These are phyloP conservation scores for Cyberlindnera xishuangbannaensis DNA, from an alignment of 805 yeast species.

Conservation along the genomic window DNA sequence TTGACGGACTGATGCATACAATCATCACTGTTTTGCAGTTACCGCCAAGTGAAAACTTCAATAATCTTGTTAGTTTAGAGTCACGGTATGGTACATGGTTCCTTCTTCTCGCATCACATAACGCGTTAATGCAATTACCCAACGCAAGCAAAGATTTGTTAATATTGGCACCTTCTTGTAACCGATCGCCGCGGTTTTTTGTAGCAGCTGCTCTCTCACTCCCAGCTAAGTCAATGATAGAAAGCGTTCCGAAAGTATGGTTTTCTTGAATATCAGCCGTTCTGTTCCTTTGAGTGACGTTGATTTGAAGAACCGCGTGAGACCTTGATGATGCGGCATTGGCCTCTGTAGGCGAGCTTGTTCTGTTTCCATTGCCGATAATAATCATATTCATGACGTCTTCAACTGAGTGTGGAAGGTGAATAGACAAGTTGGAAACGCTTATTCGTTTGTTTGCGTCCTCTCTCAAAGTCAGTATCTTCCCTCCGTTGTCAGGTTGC, in stretches of 20 bases:
- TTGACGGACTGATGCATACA: slow-evolving; percentile 86
- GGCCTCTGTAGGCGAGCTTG: slow-evolving; percentile 85
- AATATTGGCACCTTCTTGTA: slow-evolving; percentile 91
- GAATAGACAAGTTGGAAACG: slow-evolving; percentile 66
- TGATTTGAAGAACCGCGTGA: slow-evolving; percentile 86
- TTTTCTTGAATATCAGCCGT: slow-evolving; percentile 60
- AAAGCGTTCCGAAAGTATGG: slow-evolving; percentile 72
- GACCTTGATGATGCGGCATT: slow-evolving; percentile 88
- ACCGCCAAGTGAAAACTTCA: slow-evolving; percentile 89
- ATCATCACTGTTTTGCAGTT: slow-evolving; percentile 95
- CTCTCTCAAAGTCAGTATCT: slow-evolving; percentile 60
- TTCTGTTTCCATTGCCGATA: slow-evolving; percentile 67
- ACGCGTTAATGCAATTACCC: slow-evolving; percentile 91
- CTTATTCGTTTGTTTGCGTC: slow-evolving; percentile 58
- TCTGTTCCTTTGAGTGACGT: slow-evolving; percentile 53
- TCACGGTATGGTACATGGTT: slow-evolving; percentile 88
- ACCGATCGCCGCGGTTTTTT: slow-evolving; percentile 70
- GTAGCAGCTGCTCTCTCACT: slow-evolving; percentile 93
- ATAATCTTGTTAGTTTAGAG: slow-evolving; percentile 78
- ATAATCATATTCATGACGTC: slow-evolving; percentile 77
- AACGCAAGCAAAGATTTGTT: slow-evolving; percentile 82
- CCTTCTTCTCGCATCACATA: slow-evolving; percentile 64
- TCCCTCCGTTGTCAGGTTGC: slow-evolving; percentile 43
- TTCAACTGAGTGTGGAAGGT: slow-evolving; percentile 54
- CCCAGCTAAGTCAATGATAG: slow-evolving; percentile 91